Conservation (phyloP, 2,329 filamentous ascomycete species). For the Raffaelea arxii region DNA sequence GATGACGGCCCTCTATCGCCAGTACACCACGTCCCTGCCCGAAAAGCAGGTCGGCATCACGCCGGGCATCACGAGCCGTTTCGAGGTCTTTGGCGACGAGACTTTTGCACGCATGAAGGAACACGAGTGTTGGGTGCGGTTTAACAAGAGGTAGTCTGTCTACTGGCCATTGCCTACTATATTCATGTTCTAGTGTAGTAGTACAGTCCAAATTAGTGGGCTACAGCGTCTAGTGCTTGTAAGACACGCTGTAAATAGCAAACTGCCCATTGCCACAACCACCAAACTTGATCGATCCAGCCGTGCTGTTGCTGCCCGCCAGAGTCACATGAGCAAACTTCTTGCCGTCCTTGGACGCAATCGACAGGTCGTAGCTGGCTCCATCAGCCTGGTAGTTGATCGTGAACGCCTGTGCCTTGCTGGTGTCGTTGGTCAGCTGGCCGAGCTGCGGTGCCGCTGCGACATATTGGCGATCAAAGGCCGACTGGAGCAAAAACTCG, state of each 20-base stretch:
- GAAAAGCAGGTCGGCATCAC: constrained; percentile 16
- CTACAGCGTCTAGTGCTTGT: too few species aligned
- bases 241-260: too few species aligned
- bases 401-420: background rate
- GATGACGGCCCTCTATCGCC: constrained; percentile 31
- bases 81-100: constrained; percentile 30
- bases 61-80: constrained; percentile 29
- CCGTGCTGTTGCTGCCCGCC: too few species aligned
- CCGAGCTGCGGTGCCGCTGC: background rate
- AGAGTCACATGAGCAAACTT: too few species aligned
- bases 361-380: background rate
- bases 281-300: too few species aligned
- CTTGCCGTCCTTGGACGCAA: too few species aligned
- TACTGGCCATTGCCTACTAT: too few species aligned
- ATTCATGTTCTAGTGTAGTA: too few species aligned
- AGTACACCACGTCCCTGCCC: constrained; percentile 26
- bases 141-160: constrained; percentile 3
- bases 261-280: too few species aligned
- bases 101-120: constrained; percentile 9
- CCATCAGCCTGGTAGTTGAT: constrained; percentile 5
- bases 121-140: constrained; percentile 14
- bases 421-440: background rate
- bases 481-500: constrained; percentile 6
- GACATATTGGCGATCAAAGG: constrained; percentile 9
- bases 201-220: too few species aligned